Evolutionary conservation across 495 filamentous ascomycete genomes (phyloP).

Genomic region (Eremomyces bilateralis): DNA sequence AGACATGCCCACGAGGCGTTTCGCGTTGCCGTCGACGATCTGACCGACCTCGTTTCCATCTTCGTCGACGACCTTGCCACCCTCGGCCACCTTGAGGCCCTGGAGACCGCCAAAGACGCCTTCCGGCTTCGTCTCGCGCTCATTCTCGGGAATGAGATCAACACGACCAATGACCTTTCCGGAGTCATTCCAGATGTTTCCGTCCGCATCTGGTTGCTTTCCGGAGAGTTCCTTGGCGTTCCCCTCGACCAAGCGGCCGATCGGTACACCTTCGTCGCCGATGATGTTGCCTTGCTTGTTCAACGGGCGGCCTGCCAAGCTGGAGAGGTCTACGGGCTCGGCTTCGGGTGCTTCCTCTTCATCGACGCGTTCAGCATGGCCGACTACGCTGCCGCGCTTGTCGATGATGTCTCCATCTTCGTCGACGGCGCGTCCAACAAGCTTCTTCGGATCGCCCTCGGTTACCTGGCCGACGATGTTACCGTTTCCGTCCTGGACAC

Average conservation of each 20-base stretch:
- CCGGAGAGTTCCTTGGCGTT: constrained; percentile 43
- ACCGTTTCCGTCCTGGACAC: constrained; percentile 35
- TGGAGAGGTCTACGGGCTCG: constrained; percentile 31
- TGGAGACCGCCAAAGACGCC: constrained; percentile 58
- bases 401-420: constrained; percentile 44
- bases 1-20: constrained; percentile 47
- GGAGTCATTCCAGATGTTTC: constrained; percentile 51
- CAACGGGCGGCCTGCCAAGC: constrained; percentile 40
- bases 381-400: constrained; percentile 37
- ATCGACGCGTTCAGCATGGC: constrained; percentile 35
- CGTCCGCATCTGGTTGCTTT: constrained; percentile 46
- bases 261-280: constrained; percentile 42
- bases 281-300: constrained; percentile 70
- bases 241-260: constrained; percentile 48
- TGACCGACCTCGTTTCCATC: constrained; percentile 47
- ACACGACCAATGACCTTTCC: constrained; percentile 53
- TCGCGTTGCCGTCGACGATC: constrained; percentile 54
- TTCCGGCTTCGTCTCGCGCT: constrained; percentile 47
- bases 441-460: constrained; percentile 42
- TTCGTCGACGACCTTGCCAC: constrained; percentile 49
- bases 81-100: constrained; percentile 41
- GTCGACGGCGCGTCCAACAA: constrained; percentile 37
- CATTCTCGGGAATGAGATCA: constrained; percentile 49
- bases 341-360: constrained; percentile 18
- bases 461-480: constrained; percentile 34